Conservation (phyloP, 129 eudicot species). For the Chrysanthemum seticuspe region DNA sequence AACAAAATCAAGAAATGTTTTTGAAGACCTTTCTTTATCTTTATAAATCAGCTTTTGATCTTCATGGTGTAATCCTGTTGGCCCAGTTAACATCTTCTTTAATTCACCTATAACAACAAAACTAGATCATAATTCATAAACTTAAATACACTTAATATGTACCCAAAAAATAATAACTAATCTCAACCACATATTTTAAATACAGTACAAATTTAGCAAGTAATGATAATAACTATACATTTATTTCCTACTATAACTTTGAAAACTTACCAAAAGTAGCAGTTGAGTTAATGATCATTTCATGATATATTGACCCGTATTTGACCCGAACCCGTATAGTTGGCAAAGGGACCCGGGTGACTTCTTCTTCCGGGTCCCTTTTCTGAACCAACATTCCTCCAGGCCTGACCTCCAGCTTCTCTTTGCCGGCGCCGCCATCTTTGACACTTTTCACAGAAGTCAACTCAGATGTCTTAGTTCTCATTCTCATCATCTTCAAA, state of each 20-base stretch:
- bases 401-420: constrained; percentile 76
- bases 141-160: background rate
- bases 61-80: constrained; percentile 89
- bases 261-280: constrained; percentile 71
- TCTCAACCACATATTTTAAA: too few relatives aligned
- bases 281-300: constrained; percentile 66
- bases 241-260: too few relatives aligned
- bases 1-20: constrained; percentile 59
- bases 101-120: constrained; percentile 56
- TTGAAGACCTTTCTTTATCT: constrained; percentile 76
- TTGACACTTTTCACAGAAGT: constrained; percentile 37
- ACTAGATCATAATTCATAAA: background rate
- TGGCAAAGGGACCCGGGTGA: constrained; percentile 57
- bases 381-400: constrained; percentile 97
- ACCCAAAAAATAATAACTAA: background rate
- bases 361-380: constrained; percentile 53
- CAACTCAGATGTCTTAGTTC: constrained; percentile 45
- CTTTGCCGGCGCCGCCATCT: constrained; percentile 12
- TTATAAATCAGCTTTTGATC: constrained; percentile 78
- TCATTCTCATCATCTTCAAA: constrained; percentile 74
- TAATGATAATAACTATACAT: too few relatives aligned
- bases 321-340: constrained; percentile 88
- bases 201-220: too few relatives aligned
- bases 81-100: constrained; percentile 84
- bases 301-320: constrained; percentile 64